Conservation (phyloP, 2,329 filamentous ascomycete species). For the Bipolaris oryzae region DNA sequence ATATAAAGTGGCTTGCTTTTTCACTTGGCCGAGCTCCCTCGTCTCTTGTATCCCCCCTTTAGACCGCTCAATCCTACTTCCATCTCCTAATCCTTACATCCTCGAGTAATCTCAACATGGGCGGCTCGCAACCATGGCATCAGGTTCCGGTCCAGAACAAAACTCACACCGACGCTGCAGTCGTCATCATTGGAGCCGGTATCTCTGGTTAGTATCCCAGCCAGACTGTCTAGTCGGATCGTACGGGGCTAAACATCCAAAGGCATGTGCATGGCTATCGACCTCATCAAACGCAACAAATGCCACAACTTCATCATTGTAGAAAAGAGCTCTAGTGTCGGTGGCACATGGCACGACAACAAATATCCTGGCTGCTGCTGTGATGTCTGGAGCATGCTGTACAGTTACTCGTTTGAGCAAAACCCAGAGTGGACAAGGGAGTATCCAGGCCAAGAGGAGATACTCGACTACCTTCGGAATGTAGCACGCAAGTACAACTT, state of each 20-base stretch:
- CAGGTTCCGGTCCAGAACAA: slow-evolving; percentile 56
- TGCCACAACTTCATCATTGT: slow-evolving; percentile 63
- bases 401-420: slow-evolving; percentile 66
- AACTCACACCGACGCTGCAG: slow-evolving; percentile 58
- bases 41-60: no score
- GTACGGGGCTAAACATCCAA: background rate
- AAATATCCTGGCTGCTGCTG: slow-evolving; percentile 64
- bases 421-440: slow-evolving; percentile 64
- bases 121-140: slow-evolving; percentile 52
- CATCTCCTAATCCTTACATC: background rate
- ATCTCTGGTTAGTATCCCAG: slow-evolving; percentile 52
- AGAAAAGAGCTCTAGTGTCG: slow-evolving; percentile 61
- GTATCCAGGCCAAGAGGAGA: slow-evolving; percentile 66
- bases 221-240: no score
- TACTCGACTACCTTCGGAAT: slow-evolving; percentile 60
- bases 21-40: no score
- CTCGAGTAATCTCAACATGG: slow-evolving; percentile 17
- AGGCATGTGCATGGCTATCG: slow-evolving; percentile 64
- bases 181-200: slow-evolving; percentile 64
- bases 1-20: no score
- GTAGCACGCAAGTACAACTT: slow-evolving; percentile 62
- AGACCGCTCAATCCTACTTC: no score
- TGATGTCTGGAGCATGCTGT: slow-evolving; percentile 62
- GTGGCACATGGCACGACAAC: slow-evolving; percentile 63
- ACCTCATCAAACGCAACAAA: slow-evolving; percentile 59